These are phyloP conservation scores for Suillus alpinus DNA, from an alignment of 768 basidiomycete species.

Conservation along the genomic window DNA sequence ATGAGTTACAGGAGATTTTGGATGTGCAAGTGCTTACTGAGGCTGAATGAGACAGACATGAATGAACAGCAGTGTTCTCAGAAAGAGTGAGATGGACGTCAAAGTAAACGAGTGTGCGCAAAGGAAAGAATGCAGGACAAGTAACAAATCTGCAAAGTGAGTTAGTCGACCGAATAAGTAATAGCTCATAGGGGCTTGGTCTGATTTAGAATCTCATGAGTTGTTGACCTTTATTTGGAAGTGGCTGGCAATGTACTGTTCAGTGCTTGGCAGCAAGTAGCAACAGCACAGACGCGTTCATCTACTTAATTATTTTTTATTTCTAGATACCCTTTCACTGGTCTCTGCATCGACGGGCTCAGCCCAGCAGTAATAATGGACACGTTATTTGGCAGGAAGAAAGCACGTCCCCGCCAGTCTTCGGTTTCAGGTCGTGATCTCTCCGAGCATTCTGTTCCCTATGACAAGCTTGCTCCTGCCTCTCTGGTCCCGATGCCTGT, in stretches of 20 bases:
- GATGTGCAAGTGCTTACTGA: neutral
- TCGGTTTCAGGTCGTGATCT: conserved; percentile 62
- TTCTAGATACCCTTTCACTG: neutral
- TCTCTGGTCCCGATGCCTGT: conserved; percentile 60
- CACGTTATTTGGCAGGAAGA: conserved; percentile 64
- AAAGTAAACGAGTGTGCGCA: neutral
- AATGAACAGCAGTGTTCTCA: neutral
- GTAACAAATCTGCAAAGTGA: neutral
- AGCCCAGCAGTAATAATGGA: conserved; percentile 44
- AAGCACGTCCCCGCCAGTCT: conserved; percentile 53
- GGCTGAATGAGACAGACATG: neutral
- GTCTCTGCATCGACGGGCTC: neutral
- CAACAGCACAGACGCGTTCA: neutral
- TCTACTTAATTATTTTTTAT: conserved; percentile 5
- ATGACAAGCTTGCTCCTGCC: conserved; percentile 61
- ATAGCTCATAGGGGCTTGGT: neutral
- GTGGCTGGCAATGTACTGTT: neutral
- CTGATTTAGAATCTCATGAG: neutral
- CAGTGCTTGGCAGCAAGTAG: neutral
- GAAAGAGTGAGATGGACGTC: neutral
- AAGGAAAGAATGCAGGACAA: neutral
- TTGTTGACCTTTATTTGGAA: conserved; percentile 2
- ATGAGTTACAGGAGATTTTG: neutral
- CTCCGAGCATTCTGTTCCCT: conserved; percentile 65
- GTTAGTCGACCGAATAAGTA: neutral